Evolutionary conservation across 805 yeast genomes (phyloP).

Genomic region (Ogataea zsoltii): DNA sequence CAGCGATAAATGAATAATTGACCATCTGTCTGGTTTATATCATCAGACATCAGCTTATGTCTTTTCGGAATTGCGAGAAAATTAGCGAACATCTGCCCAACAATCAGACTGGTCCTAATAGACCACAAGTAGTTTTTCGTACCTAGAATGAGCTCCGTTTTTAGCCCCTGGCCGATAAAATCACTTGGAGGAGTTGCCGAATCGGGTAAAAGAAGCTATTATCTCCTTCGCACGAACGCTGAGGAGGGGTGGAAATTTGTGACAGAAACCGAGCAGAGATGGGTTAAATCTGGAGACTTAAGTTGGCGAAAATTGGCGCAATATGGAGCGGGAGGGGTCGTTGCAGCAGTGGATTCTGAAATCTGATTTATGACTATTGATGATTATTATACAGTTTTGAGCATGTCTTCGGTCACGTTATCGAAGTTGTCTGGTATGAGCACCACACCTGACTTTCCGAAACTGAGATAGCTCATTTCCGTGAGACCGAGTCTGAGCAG

Average conservation of each 20-base stretch:
- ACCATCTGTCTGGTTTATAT: too few species aligned
- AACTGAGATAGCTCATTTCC: conserved; percentile 60
- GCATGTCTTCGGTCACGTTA: conserved; percentile 16
- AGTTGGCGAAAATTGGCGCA: background rate
- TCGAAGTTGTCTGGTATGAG: conserved; percentile 52
- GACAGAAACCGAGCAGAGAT: background rate
- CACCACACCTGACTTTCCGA: conserved; percentile 60
- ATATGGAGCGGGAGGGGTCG: background rate
- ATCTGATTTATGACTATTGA: too few species aligned
- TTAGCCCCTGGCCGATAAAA: background rate
- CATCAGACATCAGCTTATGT: too few species aligned
- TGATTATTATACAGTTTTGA: background rate
- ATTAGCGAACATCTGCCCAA: background rate
- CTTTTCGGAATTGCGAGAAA: conserved; percentile 2
- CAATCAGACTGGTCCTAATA: background rate
- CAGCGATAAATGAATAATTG: too few species aligned
- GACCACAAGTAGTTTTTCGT: background rate
- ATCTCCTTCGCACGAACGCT: background rate
- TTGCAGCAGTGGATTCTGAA: too few species aligned
- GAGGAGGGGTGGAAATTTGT: background rate
- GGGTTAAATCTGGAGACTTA: background rate
- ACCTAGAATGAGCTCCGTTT: background rate
- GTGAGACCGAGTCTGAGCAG: conserved; percentile 37
- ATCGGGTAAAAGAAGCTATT: background rate
- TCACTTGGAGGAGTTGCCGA: background rate